A percentile compares a stretch with the other conserved stretches of the same genome.
Evolutionary conservation across 768 basidiomycete species (phyloP).

Genomic region (Leccinum rimulosum): DNA sequence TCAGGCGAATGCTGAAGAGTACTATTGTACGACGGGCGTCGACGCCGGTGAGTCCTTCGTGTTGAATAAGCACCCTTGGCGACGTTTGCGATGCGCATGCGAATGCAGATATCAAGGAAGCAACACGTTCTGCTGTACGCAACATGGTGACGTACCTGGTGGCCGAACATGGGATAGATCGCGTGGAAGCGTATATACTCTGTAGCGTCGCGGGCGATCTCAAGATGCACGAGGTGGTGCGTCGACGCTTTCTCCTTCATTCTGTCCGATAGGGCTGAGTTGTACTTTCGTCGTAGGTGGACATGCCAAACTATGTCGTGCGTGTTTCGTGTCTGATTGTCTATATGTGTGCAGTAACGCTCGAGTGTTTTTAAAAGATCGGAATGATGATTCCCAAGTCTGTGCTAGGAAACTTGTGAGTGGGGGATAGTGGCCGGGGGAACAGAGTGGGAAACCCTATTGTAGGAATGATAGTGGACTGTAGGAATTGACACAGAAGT

Average conservation of each 20-base stretch:
- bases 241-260: conserved; percentile 1
- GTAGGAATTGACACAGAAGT: not conserved
- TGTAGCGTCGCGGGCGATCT: conserved; percentile 61
- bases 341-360: not conserved
- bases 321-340: conserved; percentile 15
- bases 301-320: conserved; percentile 66
- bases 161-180: conserved; percentile 40
- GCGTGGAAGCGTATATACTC: conserved; percentile 57
- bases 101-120: conserved; percentile 47
- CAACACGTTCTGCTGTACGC: conserved; percentile 53
- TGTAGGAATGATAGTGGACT: not conserved
- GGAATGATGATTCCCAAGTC: conserved; percentile 56
- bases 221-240: conserved; percentile 58
- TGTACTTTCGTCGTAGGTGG: conserved; percentile 39
- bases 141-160: conserved; percentile 54
- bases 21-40: conserved; percentile 59
- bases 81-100: not conserved
- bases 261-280: not conserved
- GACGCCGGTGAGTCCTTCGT: conserved; percentile 36
- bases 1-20: conserved; percentile 30
- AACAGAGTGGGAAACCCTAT: not conserved
- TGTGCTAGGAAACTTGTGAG: conserved; percentile 28
- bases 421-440: not conserved
- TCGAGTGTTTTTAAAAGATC: conserved; percentile 34
- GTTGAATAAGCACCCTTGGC: not conserved